Evolutionary conservation across 2,329 filamentous ascomycete genomes (phyloP), one percentile per base, ranked within the genome.

Genomic region (Ophiocordyceps robertsii): DNA sequence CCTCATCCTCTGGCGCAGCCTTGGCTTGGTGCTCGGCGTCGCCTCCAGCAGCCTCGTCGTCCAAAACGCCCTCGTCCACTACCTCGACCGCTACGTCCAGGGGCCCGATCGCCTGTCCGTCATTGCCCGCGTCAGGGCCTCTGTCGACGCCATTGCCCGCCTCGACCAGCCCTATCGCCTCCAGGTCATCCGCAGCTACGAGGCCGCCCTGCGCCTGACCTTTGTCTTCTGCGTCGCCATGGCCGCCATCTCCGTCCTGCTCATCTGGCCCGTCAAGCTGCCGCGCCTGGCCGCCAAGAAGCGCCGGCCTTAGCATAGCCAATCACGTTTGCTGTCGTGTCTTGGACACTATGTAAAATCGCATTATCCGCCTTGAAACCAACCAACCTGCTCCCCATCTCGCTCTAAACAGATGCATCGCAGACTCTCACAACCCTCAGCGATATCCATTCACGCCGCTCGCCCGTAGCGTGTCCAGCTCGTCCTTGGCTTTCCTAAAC

Each of bases 401-500:
- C 24, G 24, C 9, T 27, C 24, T 4, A 6, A 9, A 27, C 24
- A 27, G 9, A 24, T 24, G 24, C 24, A 24, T 24, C 6, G 24
- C 24, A 27, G 24, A 27, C 24, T 3, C 24, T 27, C 24, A 6
- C 24, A 6, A 27, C 6, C 24, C 39, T 57, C 51, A 68, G 47
- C 65, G 59, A 52, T 63, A 60, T 31, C 67, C 66, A 42, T 63
- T 62, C 38, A 56, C 49, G 29, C 49, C 51, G 12, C 49, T 53
- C 40, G 51, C 51, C 47, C 55, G 60, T 51, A 94, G 64, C 42
- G 63, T 67, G 39, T 80, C 76, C 50, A 95, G 61, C 68, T 96
- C 92, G 38, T 88, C 85, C 62, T 75, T 86, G 45, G 79, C 75
- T 49, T 66, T 68, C 52, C 84, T 75, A 58, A 92, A 98, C 53